phyloP scores from a whole-genome alignment of 768 basidiomycete species.

The Rubroboletus pulcherrimus region DNA sequence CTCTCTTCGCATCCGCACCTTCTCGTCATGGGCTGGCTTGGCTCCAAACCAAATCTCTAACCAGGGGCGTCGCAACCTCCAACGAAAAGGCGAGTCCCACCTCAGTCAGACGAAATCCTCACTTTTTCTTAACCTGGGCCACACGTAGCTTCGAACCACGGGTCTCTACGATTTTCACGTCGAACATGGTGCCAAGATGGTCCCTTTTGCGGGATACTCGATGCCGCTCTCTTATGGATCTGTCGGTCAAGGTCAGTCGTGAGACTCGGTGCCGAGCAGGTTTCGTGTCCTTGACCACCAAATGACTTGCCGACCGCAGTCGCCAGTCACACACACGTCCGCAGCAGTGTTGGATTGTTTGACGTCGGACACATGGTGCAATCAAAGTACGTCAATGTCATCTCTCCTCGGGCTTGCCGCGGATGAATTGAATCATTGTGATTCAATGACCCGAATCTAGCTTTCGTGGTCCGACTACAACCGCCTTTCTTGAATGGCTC shows the following conservation, averaged over 20 bases:
- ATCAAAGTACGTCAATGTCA: constrained; percentile 52
- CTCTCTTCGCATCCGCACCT: neutral
- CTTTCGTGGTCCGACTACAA: constrained; percentile 76
- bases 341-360: constrained; percentile 80
- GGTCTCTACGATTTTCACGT: constrained; percentile 88
- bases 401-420: neutral
- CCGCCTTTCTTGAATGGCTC: constrained; percentile 82
- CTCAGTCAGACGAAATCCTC: neutral
- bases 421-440: neutral
- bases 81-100: constrained; percentile 15
- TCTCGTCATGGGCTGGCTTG: neutral
- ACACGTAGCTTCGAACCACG: constrained; percentile 52
- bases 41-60: neutral
- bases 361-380: constrained; percentile 99
- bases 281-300: constrained; percentile 13
- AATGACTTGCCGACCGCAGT: constrained; percentile 42
- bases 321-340: constrained; percentile 86
- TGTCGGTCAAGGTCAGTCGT: constrained; percentile 67
- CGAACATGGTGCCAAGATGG: constrained; percentile 85
- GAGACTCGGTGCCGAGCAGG: neutral
- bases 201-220: constrained; percentile 90
- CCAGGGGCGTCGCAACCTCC: constrained; percentile 20
- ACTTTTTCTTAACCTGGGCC: neutral
- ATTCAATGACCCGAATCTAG: constrained; percentile 34
- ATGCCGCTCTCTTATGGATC: constrained; percentile 91